Evolutionary conservation across 768 basidiomycete species (phyloP).

Genomic region (Agaricus sinodeliciosus): DNA sequence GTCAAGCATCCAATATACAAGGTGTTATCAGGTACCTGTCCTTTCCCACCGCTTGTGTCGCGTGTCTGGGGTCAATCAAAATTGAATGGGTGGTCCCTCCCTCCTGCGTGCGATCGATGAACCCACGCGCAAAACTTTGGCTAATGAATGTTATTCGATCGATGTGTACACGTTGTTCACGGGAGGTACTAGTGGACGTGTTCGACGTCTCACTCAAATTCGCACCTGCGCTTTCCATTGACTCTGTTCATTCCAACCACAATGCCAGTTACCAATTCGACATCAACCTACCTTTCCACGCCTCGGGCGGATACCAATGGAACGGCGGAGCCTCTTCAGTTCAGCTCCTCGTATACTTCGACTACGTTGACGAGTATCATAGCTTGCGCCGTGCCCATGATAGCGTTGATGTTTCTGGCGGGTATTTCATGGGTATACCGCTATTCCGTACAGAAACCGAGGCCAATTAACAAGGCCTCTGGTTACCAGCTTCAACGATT

Average conservation of each 20-base stretch:
- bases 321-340: neutral
- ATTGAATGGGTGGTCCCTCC: too few species aligned
- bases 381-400: slow-evolving; percentile 27
- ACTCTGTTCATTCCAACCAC: neutral
- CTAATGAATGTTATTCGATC: neutral
- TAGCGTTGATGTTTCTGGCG: slow-evolving; percentile 41
- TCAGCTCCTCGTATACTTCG: slow-evolving; percentile 22
- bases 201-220: neutral
- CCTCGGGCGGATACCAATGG: neutral
- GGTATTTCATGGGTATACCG: slow-evolving; percentile 44
- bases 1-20: too few species aligned
- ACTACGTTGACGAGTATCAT: slow-evolving; percentile 30
- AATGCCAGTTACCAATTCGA: neutral
- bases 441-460: slow-evolving; percentile 37
- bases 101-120: too few species aligned
- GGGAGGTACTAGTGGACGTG: neutral
- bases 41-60: too few species aligned
- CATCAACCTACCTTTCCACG: neutral
- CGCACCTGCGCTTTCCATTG: neutral
- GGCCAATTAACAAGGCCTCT: slow-evolving; percentile 43
- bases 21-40: too few species aligned
- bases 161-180: neutral
- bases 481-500: slow-evolving; percentile 42
- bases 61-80: too few species aligned
- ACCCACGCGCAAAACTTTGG: too few species aligned